Evolutionary conservation across 225 moss, liverwort and hornwort species (phyloP).

Genomic region (Thuidium tamariscinum): DNA sequence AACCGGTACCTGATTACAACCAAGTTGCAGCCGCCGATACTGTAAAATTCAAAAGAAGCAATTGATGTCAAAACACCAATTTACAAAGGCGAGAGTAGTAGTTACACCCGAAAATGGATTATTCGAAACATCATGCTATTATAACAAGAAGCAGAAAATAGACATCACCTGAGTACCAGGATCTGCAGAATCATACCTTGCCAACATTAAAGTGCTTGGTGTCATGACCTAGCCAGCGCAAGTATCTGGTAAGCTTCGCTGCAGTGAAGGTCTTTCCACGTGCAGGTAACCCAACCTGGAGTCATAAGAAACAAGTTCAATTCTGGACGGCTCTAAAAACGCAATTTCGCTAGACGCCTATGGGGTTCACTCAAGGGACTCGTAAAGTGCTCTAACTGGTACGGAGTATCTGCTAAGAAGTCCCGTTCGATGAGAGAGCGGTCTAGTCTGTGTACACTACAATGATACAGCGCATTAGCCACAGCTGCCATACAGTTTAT

Average conservation of each 20-base stretch:
- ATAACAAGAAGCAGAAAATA: background rate
- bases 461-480: background rate
- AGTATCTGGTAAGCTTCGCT: constrained; percentile 96
- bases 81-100: background rate
- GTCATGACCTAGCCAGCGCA: constrained; percentile 99
- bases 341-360: background rate
- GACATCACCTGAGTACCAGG: background rate
- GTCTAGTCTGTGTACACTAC: background rate
- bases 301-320: constrained; percentile 1
- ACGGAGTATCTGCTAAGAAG: background rate
- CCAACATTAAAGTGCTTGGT: constrained; percentile 99
- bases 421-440: background rate
- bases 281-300: constrained; percentile 94
- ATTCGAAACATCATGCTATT: background rate
- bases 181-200: constrained; percentile 41
- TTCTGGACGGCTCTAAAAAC: background rate
- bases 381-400: background rate
- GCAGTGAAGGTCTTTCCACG: constrained; percentile 98
- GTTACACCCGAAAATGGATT: background rate
- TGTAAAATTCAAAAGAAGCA: constrained; percentile 21
- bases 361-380: background rate
- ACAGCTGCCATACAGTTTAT: background rate
- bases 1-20: constrained; percentile 65
- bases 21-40: constrained; percentile 93
- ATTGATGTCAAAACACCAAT: background rate